Evolutionary conservation across 2,329 filamentous ascomycete species (phyloP).

Genomic region (Exophiala aquamarina): DNA sequence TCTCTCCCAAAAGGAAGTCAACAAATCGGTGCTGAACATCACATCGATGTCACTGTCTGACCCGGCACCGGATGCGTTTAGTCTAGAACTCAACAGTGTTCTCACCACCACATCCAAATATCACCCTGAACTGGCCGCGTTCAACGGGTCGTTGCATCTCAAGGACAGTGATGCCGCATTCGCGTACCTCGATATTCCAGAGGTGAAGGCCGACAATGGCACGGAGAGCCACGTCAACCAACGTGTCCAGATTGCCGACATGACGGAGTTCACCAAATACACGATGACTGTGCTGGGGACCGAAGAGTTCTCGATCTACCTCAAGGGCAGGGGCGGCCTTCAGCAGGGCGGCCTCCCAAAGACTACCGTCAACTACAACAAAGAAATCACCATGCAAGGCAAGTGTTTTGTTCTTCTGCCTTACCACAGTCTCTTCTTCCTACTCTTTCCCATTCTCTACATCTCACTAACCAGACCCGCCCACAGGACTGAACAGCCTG

Average conservation of each 20-base stretch:
- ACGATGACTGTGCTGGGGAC: constrained; percentile 48
- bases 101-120: constrained; percentile 51
- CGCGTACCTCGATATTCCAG: constrained; percentile 47
- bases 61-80: constrained; percentile 49
- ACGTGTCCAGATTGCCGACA: constrained; percentile 42
- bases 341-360: constrained; percentile 52
- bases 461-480: constrained; percentile 1
- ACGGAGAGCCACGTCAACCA: constrained; percentile 44
- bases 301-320: constrained; percentile 50
- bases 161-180: constrained; percentile 43
- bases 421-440: too few relatives aligned
- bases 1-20: constrained; percentile 56
- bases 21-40: constrained; percentile 52
- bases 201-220: constrained; percentile 44
- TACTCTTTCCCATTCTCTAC: not conserved
- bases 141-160: constrained; percentile 53
- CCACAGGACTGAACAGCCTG: constrained; percentile 58
- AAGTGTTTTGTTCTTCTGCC: constrained; percentile 19
- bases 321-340: constrained; percentile 54
- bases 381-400: constrained; percentile 60
- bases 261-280: constrained; percentile 51
- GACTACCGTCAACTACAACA: constrained; percentile 55
- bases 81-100: constrained; percentile 49
- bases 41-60: constrained; percentile 51
- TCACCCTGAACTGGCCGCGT: constrained; percentile 55